Conservation (phyloP, 169 alveolate genomes). For the Theileria luwenshuni region DNA sequence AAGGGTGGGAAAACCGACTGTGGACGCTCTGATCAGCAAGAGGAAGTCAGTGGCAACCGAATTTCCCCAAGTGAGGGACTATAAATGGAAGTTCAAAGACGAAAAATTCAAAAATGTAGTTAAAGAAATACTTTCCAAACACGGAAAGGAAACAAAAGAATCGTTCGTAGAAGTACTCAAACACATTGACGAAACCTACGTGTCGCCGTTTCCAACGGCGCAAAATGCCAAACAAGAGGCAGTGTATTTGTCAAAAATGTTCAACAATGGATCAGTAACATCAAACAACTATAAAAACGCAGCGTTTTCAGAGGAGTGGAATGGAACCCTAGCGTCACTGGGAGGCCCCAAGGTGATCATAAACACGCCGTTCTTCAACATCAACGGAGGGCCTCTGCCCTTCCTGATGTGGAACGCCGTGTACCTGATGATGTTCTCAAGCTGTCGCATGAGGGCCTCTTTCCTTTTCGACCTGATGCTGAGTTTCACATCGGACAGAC, state of each 20-base stretch:
- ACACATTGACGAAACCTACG: conserved; percentile 63
- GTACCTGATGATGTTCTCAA: conserved; percentile 63
- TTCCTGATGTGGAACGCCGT: conserved; percentile 69
- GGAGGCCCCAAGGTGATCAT: conserved; percentile 72
- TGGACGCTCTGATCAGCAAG: conserved; percentile 39
- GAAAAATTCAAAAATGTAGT: conserved; percentile 35
- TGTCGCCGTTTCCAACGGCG: conserved; percentile 78
- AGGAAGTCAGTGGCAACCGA: conserved; percentile 28
- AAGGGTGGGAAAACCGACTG: conserved; percentile 23
- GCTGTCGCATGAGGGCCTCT: conserved; percentile 60
- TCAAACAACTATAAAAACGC: conserved; percentile 2
- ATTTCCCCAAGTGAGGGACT: conserved; percentile 68
- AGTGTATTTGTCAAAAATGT: conserved; percentile 60
- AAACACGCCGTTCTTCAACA: conserved; percentile 60
- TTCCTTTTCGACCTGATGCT: conserved; percentile 49
- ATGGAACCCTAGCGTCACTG: conserved; percentile 79
- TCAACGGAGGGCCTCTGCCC: conserved; percentile 68
- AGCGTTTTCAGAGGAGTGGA: conserved; percentile 74
- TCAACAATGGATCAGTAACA: conserved; percentile 42
- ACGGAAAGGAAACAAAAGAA: conserved; percentile 15
- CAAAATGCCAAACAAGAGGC: conserved; percentile 81
- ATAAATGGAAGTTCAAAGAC: conserved; percentile 68
- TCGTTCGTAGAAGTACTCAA: conserved; percentile 56
- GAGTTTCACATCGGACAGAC: conserved; percentile 61
- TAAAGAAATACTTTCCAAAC: conserved; percentile 18